These are phyloP conservation scores for Cryptococcus amylolentus DNA, from an alignment of 1,284 basidiomycete genomes.

Conservation along the genomic window DNA sequence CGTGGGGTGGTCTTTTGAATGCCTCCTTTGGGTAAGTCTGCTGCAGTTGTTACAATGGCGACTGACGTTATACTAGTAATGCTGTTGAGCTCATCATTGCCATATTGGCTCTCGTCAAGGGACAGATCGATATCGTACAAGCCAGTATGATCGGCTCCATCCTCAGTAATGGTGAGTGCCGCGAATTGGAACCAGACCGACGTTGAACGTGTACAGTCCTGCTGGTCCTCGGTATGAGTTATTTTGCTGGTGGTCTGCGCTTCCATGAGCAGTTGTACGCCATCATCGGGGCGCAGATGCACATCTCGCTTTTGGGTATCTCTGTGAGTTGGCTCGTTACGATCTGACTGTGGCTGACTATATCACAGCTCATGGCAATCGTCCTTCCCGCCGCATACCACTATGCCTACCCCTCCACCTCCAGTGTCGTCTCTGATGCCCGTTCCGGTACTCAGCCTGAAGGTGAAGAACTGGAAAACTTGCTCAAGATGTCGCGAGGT, in stretches of 20 bases:
- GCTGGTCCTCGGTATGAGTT: constrained; percentile 74
- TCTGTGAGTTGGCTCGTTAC: constrained; percentile 58
- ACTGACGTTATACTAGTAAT: constrained; percentile 25
- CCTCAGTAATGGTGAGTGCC: constrained; percentile 55
- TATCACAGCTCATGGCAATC: constrained; percentile 55
- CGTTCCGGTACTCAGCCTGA: constrained; percentile 17
- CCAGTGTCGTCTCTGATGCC: constrained; percentile 18
- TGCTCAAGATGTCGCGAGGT: constrained; percentile 54
- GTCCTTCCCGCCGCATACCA: constrained; percentile 70
- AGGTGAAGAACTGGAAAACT: constrained; percentile 36
- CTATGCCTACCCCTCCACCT: constrained; percentile 44
- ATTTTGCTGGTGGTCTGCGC: constrained; percentile 55
- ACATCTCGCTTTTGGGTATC: constrained; percentile 72
- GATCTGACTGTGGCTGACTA: not conserved
- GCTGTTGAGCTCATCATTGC: constrained; percentile 57
- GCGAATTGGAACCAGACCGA: not conserved
- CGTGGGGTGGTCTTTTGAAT: constrained; percentile 52
- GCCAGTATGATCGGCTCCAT: constrained; percentile 62
- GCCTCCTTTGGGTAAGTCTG: constrained; percentile 46
- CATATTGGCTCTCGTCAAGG: constrained; percentile 77
- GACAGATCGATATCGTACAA: constrained; percentile 77
- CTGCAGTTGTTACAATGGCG: constrained; percentile 1
- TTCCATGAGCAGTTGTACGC: constrained; percentile 64
- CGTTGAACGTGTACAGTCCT: constrained; percentile 48
- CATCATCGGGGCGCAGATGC: constrained; percentile 69